phyloP scores from a whole-genome alignment of 2,329 filamentous ascomycete species.

The Penicillium brevicompactum region DNA sequence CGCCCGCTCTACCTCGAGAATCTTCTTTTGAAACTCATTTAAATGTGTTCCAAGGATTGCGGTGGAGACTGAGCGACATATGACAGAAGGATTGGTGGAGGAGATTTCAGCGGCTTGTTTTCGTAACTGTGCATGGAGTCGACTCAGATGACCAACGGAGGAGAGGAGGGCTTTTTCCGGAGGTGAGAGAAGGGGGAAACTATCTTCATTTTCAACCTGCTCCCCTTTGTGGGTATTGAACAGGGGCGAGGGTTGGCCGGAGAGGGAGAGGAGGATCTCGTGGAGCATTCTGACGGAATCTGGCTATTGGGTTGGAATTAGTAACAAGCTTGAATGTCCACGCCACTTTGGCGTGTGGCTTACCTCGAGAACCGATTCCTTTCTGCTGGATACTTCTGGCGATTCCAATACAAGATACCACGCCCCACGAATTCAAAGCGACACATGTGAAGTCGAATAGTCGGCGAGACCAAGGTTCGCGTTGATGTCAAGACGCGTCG shows the following conservation, averaged over 20 bases:
- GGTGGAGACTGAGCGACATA: constrained; percentile 84
- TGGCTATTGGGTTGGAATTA: constrained; percentile 4
- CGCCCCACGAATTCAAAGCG: constrained; percentile 50
- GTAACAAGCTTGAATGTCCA: background rate
- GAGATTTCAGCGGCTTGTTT: constrained; percentile 68
- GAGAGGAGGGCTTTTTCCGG: constrained; percentile 81
- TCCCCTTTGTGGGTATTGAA: constrained; percentile 60
- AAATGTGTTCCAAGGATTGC: constrained; percentile 76
- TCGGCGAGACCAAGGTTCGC: constrained; percentile 10
- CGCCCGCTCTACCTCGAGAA: constrained; percentile 78
- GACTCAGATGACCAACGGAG: constrained; percentile 74
- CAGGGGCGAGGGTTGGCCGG: constrained; percentile 87
- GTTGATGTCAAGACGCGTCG: constrained; percentile 18
- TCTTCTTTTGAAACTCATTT: constrained; percentile 76
- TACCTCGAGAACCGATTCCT: constrained; percentile 30
- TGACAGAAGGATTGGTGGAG: constrained; percentile 71
- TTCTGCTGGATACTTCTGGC: constrained; percentile 28
- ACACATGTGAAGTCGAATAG: constrained; percentile 41
- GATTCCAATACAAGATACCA: constrained; percentile 46
- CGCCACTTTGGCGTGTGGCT: constrained; percentile 20
- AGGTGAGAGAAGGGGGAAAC: constrained; percentile 63
- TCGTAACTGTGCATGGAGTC: constrained; percentile 73
- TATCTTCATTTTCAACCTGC: constrained; percentile 52
- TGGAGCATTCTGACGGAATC: constrained; percentile 73
- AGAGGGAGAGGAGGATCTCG: constrained; percentile 95